Percentiles rank a stretch among this genome's conserved stretches.
Conservation (phyloP, 2,329 filamentous ascomycete species). For the Xylariomycetidae sp. region DNA sequence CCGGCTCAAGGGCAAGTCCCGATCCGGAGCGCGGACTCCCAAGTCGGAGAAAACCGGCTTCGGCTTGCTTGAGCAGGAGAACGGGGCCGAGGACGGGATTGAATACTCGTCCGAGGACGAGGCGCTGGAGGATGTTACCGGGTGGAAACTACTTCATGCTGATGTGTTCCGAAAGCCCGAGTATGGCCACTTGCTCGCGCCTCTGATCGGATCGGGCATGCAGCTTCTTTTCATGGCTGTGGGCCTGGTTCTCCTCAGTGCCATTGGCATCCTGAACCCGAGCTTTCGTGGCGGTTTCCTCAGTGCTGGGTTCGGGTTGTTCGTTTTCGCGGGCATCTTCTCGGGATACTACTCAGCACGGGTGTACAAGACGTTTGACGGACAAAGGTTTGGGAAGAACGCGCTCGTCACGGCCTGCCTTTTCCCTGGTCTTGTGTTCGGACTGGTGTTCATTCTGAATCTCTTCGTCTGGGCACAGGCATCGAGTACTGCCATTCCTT, state of each 20-base stretch:
- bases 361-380: conserved; percentile 78
- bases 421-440: conserved; percentile 73
- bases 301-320: conserved; percentile 75
- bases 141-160: conserved; percentile 85
- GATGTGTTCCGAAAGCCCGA: conserved; percentile 76
- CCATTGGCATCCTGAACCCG: conserved; percentile 73
- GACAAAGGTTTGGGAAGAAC: conserved; percentile 68
- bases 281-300: conserved; percentile 87
- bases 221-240: conserved; percentile 78
- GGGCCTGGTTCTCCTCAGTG: conserved; percentile 66
- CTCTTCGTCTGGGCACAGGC: conserved; percentile 88
- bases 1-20: conserved; percentile 42
- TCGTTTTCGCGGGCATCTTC: conserved; percentile 75
- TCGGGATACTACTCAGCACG: conserved; percentile 83
- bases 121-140: conserved; percentile 69
- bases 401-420: conserved; percentile 69
- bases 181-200: conserved; percentile 67
- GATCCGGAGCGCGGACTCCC: conserved; percentile 36
- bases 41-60: conserved; percentile 44
- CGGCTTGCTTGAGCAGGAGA: conserved; percentile 56
- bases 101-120: conserved; percentile 64
- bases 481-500: conserved; percentile 80
- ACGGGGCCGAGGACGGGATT: conserved; percentile 44
- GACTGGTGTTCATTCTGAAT: conserved; percentile 72
- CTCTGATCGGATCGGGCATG: conserved; percentile 77